Evolutionary conservation across 495 filamentous ascomycete species (phyloP), one percentile per base, ranked within the genome.

Genomic region (Talaromyces wortmannii): DNA sequence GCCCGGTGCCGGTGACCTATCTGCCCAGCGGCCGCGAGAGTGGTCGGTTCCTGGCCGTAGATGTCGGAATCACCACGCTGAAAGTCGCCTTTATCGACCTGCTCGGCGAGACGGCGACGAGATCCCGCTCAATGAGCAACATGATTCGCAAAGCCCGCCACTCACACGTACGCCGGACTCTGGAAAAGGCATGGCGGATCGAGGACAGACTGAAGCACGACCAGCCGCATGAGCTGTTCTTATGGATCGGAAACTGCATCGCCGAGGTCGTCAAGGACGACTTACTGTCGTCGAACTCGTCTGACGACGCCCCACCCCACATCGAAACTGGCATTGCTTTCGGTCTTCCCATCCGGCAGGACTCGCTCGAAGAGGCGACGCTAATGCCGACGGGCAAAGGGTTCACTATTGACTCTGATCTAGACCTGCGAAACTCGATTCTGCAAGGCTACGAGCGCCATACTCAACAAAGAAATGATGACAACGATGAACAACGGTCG

Each of bases 311-410:
- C 31, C 72, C 74, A 7, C 70, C 79, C 30, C 81, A 82, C 60
- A 64, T 92, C 45, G 81, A 86, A 40, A 80, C 91, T 73, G 90
- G 90, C 0, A 86, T 95, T 45, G 90, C 90, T n/a, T 95, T 92
- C 66, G 88, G 85, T 71, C 92, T 95, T 59, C 89, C 90, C 13
- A 91, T 92, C 73, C 79, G 88, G 63, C 90, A 95, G 78, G 78
- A 80, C 51, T 84, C 86, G 15, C 74, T 92, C 48, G 77, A 87
- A 16, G 81, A 90, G 58, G 90, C 90, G 6, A 87, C 83, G 7
- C 67, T 95, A 45, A 90, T 91, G 86, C 80, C 85, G 6, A 92
- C 91, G 87, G 90, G 90, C 16, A 92, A 95, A 70, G 90, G 90
- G 17, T 95, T 95, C 57, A 83, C 86, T 31, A 87, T 92, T 46